Evolutionary conservation across 768 basidiomycete species (phyloP), one percentile per base, ranked within the genome.

Genomic region (Leccinum pellstonianum): DNA sequence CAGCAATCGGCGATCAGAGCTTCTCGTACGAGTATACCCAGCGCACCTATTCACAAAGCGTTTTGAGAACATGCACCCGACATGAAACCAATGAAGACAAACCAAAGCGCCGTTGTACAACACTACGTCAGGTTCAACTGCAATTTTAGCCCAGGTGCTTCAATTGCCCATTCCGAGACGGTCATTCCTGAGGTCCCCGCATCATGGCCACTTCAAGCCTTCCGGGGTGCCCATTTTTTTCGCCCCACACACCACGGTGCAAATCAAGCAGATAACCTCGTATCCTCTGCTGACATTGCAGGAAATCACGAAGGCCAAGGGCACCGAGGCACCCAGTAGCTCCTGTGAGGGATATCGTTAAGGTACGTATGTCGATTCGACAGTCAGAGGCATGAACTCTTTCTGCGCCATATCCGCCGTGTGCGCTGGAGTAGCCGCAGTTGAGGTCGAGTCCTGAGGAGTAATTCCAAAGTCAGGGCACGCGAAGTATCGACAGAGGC

Each of bases 1-100:
- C 29, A 31, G 29, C 88, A 11, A 95, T 99, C 14, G 95, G 84
- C 0, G 88, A 81, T 7, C 95, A 90, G 12, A 99, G 81, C 71
- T 87, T 93, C 71, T 95, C 89, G 75, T 99, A 99, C 0, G 95
- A 93, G 73, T 97, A 99, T 3, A 99, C 93, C 97, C 97, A 99
- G 70, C 98, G 97, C 14, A 98, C 93, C 93, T 94, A 68, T 23
- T 31, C 35, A 21, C 7, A 17, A 6, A 38, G 37, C 19, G 4
- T 48, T 55, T n/a, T 66, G 43, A 59, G 37, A 33, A 35, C 15
- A 51, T 17, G 17, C 6, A 4, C 7, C 5, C 23, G 15, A 51
- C n/a, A 17, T 29, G 25, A 33, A 54, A 31, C 2, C 37, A 38
- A 29, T 15, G 59, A 31, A 5, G n/a, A 80, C 89, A 61, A 65